Base-by-base conservation (phyloP, 345 rosid species). In the Aurinia saxatilis region DNA sequence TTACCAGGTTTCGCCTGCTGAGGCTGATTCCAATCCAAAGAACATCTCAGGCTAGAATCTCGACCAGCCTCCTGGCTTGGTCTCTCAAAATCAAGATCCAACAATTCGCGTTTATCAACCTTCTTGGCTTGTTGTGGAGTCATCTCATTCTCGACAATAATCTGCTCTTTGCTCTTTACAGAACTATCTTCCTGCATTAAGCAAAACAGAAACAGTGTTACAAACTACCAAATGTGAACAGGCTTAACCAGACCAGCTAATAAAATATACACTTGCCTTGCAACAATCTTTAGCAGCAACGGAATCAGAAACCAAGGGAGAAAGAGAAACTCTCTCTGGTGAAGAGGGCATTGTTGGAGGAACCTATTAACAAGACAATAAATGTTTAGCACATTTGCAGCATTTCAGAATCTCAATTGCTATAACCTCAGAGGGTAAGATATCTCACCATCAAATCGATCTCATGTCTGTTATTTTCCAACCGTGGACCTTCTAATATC, bases 381-480 rank as follows among this genome's bases (percentile, higher is more conserved):
- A n/a, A 59, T 14, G 37, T 45, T 76, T 54, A 66, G 63, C 44
- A 73, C 27, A 61, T 56, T 66, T 59, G 38, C 63, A 13, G 58
- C 56, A 36, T 30, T n/a, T 33, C 71, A 60, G 65, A 75, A 55
- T 51, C 60, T 51, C 7, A 19, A 51, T 14, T 30, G 67, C 47
- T 30, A 34, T 53, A 72, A 73, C 57, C 70, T 31, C 40, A 72
- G 5, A 51, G 19, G 72, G 57, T 31, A 25, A 48, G 62, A 57
- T 68, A 45, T 65, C 82, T 84, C 81, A 84, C 91, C 91, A 77
- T 84, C 66, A 80, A 74, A 77, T 84, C 81, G 19, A 78, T 71
- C 64, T 77, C 54, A 65, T 73, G 71, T 31, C 49, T 49, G 18
- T 57, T 55, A 64, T 37, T 47, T 21, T 71, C 72, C 46, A 12